Conservation (phyloP, 1,284 basidiomycete species). For the Boletus albobrunnescens region DNA sequence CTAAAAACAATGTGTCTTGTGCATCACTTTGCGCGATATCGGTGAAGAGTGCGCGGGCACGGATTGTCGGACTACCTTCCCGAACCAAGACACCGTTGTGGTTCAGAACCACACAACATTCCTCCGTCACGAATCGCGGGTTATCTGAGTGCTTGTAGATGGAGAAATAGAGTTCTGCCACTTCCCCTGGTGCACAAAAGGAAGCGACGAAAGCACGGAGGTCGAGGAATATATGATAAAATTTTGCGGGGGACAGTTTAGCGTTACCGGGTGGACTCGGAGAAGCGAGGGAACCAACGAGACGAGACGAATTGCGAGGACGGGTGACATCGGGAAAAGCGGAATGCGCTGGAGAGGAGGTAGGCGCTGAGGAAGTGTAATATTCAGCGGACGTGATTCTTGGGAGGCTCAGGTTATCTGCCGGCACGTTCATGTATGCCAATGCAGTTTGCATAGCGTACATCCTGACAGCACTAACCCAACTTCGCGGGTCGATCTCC, state of each 20-base stretch:
- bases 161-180: conserved; percentile 90
- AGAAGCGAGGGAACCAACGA: conserved; percentile 45
- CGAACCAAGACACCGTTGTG: conserved; percentile 85
- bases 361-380: conserved; percentile 36
- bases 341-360: conserved; percentile 64
- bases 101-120: conserved; percentile 87
- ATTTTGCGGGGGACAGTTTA: conserved; percentile 57
- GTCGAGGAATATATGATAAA: conserved; percentile 88
- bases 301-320: conserved; percentile 44
- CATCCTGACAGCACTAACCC: conserved; percentile 86
- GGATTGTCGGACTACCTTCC: conserved; percentile 51
- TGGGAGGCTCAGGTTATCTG: conserved; percentile 37
- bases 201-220: conserved; percentile 89
- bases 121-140: conserved; percentile 86
- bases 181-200: conserved; percentile 85
- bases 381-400: conserved; percentile 42
- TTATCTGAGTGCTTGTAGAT: conserved; percentile 83
- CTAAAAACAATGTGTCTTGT: conserved; percentile 78
- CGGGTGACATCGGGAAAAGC: conserved; percentile 57
- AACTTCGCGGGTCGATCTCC: conserved; percentile 68
- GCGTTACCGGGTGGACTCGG: conserved; percentile 9
- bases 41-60: conserved; percentile 82
- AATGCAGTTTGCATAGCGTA: conserved; percentile 81
- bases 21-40: conserved; percentile 86
- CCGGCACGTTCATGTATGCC: conserved; percentile 70